Base-by-base conservation (phyloP, 169 alveolate genomes). In the Plasmodium gonderi region DNA sequence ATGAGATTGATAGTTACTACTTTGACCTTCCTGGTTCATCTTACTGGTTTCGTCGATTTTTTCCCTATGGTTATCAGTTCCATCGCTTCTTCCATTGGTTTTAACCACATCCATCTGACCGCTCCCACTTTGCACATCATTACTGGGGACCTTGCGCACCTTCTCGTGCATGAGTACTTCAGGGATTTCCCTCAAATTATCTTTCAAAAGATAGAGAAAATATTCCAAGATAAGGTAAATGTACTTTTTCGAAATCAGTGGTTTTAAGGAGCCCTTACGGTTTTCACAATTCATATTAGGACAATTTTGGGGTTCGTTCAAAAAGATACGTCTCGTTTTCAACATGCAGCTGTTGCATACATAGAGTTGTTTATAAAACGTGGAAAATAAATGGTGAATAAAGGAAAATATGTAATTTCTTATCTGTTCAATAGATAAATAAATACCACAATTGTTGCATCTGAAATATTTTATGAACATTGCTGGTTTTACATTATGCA, bases 281-380 rank as follows among this genome's bases (percentile, higher is more conserved):
- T 83, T 69, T 54, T 91, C 91, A 33, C 96, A 94, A 33, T 91
- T 94, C 0, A 67, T 11, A 12, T 90, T 92, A 0, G 96, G 96
- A 29, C 96, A 94, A 67, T 91, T 92, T 33, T 82, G 77, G 8
- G 78, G 67, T 4, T 79, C 91, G 9, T 87, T 94, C 17, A 94
- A 75, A 5, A 91, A 36, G 3, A 94, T 74, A n/a, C 96, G 79
- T 72, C 93, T 83, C 33, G 96, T 94, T 87, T 85, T 75, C 36
- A 77, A n/a, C 17, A 68, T 17, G 45, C 94, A 89, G 9, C 65
- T 65, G 14, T 65, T 76, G 8, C 94, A 89, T 5, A 89, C 72
- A 77, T 89, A 89, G 12, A 77, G 33, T 23, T 89, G 94, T 64
- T 89, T 89, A 29, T 89, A 89, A 20, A 89, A 89, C 7, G 89